These are phyloP conservation scores for Abelmoschus esculentus DNA, from an alignment of 345 rosid genomes.

Conservation along the genomic window DNA sequence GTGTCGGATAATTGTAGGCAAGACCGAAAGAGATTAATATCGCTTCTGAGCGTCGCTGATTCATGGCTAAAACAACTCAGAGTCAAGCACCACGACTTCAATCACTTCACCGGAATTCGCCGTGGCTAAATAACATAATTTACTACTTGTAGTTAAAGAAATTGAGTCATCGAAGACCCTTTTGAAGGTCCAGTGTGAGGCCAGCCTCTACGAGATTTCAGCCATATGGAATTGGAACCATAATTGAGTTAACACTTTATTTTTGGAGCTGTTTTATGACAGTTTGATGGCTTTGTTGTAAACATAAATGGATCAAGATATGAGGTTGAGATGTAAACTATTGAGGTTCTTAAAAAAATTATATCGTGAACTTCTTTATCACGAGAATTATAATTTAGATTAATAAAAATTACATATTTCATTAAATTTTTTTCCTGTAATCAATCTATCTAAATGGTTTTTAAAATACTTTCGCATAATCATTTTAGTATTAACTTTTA, in stretches of 20 bases:
- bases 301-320: conserved; percentile 1
- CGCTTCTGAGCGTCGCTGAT: conserved; percentile 84
- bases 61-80: conserved; percentile 94
- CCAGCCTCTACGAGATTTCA: conserved; percentile 8
- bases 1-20: conserved; percentile 54
- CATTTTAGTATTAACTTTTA: too few relatives aligned
- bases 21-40: conserved; percentile 70
- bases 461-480: too few relatives aligned
- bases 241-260: too few relatives aligned
- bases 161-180: background rate
- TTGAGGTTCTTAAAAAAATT: background rate
- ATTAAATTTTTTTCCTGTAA: too few relatives aligned
- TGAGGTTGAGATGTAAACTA: background rate
- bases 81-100: conserved; percentile 96
- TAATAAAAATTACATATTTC: too few relatives aligned
- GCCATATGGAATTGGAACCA: background rate
- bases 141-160: background rate
- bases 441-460: too few relatives aligned
- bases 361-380: background rate
- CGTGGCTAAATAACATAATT: conserved; percentile 38
- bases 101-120: conserved; percentile 62
- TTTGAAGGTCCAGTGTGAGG: background rate
- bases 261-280: background rate
- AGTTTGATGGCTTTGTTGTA: conserved; percentile 6
- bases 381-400: background rate